Base-by-base conservation (phyloP, 306 rosid genomes). In the Rubus idaeus region DNA sequence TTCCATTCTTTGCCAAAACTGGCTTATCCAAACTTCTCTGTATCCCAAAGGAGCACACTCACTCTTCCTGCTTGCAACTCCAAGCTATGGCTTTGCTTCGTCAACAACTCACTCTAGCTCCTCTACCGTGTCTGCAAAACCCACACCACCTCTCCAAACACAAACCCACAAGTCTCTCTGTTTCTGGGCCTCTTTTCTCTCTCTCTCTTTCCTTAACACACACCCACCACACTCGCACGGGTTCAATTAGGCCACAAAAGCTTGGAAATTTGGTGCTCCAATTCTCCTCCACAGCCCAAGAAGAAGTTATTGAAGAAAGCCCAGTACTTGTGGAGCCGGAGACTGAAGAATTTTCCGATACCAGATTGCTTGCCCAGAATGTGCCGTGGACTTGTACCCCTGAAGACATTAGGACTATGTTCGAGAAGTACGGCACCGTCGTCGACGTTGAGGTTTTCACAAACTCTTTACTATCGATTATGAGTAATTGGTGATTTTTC, bases 351-450 rank as follows among this genome's bases (percentile, higher is more conserved):
- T 78, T 86, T 35, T 87, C 89, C 35, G 76, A 50, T 10, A 81
- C 84, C 47, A 88, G 98, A 79, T 74, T 95, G 87, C 83, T 92
- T 67, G 99, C 97, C 56, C 96, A 87, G 87, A 95, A 95, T 82
- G 81, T 92, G 12, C 99, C 99, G 58, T 95, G 98, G 99, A 65
- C 81, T 47, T 82, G 87, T 76, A 95, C 98, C 21, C 86, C 91
- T 6, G 97, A 95, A 79, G 99, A 95, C 62, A 79, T 95, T 83
- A 93, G 97, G 53, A 72, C 91, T 51, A 68, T 95, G 55, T 92
- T 95, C 60, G 86, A 91, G 83, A 89, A 72, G 78, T 87, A 86
- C 69, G 99, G 99, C 3, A 91, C 76, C 26, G 99, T 95, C 55
- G 41, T 86, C 6, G 85, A 92, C 37, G 90, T 95, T 64, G 98